Percentiles rank a stretch among this genome's conserved stretches.
Conservation (phyloP, 768 basidiomycete species). For the Tulasnella sp. region DNA sequence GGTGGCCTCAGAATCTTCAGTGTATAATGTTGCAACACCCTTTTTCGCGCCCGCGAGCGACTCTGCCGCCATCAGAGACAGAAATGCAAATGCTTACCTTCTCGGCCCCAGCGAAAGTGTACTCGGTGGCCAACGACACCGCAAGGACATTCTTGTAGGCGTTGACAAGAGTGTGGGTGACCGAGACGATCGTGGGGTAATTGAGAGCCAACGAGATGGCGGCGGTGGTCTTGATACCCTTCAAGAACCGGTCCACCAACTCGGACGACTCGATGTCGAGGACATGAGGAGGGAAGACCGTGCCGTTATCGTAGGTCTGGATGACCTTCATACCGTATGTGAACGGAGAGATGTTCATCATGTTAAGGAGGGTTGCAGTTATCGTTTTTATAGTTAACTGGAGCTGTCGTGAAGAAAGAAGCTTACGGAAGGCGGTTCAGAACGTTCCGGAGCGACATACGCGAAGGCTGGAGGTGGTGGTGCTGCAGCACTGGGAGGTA, state of each 20-base stretch:
- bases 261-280: conserved; percentile 90
- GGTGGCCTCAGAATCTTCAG: conserved; percentile 75
- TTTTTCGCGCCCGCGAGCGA: conserved; percentile 26
- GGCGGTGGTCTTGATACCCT: conserved; percentile 91
- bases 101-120: conserved; percentile 87
- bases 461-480: no score
- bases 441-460: no score
- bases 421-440: no score
- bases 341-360: conserved; percentile 99
- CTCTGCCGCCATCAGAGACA: conserved; percentile 18
- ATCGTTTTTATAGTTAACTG: no score
- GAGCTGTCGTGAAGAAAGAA: no score
- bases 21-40: conserved; percentile 39
- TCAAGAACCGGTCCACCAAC: conserved; percentile 84
- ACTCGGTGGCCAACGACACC: conserved; percentile 81
- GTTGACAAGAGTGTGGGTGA: conserved; percentile 93
- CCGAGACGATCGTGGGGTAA: conserved; percentile 93
- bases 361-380: conserved; percentile 98
- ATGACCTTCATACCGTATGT: conserved; percentile 99
- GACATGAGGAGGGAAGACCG: conserved; percentile 79
- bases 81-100: conserved; percentile 53
- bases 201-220: conserved; percentile 91
- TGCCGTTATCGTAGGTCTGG: conserved; percentile 92
- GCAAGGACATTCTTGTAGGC: conserved; percentile 98
- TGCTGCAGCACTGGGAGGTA: neutral